Evolutionary conservation across 2,329 filamentous ascomycete genomes (phyloP).

Genomic region (Chrysosporium keratinophilum): DNA sequence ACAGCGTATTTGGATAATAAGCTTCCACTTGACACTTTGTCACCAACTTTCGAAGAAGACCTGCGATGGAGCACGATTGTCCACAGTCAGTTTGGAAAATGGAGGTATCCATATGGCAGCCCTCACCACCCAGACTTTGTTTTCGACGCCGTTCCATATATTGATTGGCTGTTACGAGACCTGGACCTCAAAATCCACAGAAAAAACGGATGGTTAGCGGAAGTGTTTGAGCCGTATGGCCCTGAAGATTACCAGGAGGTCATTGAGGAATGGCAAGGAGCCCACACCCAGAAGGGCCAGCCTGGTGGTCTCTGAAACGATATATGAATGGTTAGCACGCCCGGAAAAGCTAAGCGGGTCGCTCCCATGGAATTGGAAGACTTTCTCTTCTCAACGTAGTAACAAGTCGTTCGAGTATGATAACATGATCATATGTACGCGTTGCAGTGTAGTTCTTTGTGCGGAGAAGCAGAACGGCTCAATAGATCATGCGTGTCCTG

Average conservation of each 20-base stretch:
- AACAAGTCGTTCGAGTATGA: too few species aligned
- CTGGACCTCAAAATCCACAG: constrained; percentile 46
- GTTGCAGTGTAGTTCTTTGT: too few species aligned
- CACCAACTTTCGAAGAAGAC: constrained; percentile 22
- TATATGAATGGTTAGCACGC: neutral
- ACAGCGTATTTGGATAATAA: constrained; percentile 52
- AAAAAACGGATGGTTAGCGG: constrained; percentile 27
- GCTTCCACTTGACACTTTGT: constrained; percentile 29
- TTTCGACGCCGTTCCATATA: constrained; percentile 64
- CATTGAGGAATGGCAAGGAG: constrained; percentile 32
- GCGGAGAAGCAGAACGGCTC: too few species aligned
- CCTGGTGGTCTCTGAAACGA: neutral
- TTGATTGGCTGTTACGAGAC: constrained; percentile 58
- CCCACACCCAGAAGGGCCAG: neutral
- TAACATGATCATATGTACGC: too few species aligned
- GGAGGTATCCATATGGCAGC: constrained; percentile 54
- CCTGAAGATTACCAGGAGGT: constrained; percentile 34
- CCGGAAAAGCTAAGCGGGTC: neutral
- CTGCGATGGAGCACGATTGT: constrained; percentile 50
- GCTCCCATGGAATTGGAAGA: too few species aligned
- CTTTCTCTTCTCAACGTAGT: too few species aligned
- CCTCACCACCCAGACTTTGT: constrained; percentile 49
- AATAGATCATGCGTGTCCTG: too few species aligned
- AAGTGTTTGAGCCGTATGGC: constrained; percentile 32
- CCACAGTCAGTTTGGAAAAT: constrained; percentile 57